Percentiles rank a stretch among this genome's conserved stretches.
These are phyloP conservation scores for Annulohypoxylon nitens DNA, from an alignment of 495 filamentous ascomycete species.

Conservation along the genomic window DNA sequence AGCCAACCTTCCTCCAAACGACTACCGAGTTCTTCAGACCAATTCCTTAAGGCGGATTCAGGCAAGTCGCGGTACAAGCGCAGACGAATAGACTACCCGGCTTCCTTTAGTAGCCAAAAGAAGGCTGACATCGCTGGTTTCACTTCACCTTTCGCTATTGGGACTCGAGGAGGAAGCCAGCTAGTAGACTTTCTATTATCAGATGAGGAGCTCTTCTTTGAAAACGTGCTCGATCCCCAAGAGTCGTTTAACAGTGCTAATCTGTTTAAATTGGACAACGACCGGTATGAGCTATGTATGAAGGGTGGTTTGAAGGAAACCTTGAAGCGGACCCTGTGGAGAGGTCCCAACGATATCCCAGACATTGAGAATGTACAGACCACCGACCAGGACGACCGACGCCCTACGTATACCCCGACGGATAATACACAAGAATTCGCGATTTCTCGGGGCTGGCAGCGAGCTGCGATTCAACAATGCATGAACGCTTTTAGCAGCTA, in stretches of 20 bases:
- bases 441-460: conserved; percentile 53
- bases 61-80: conserved; percentile 36
- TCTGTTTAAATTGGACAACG: conserved; percentile 27
- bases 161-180: background rate
- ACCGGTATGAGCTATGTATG: conserved; percentile 26
- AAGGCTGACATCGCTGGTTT: background rate
- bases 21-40: conserved; percentile 39
- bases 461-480: conserved; percentile 57
- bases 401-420: background rate
- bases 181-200: conserved; percentile 4
- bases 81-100: conserved; percentile 30
- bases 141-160: conserved; percentile 7
- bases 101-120: background rate
- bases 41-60: conserved; percentile 17
- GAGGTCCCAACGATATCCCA: conserved; percentile 10
- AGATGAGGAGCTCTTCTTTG: conserved; percentile 30
- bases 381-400: background rate
- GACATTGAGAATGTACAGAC: background rate
- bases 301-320: conserved; percentile 16
- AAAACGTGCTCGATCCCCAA: background rate
- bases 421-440: conserved; percentile 24
- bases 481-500: conserved; percentile 48
- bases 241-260: background rate
- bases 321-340: background rate
- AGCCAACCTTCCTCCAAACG: conserved; percentile 29